Percentiles rank a stretch among this genome's conserved stretches.
Conservation (phyloP, 768 basidiomycete species). For the Trametes cingulata region DNA sequence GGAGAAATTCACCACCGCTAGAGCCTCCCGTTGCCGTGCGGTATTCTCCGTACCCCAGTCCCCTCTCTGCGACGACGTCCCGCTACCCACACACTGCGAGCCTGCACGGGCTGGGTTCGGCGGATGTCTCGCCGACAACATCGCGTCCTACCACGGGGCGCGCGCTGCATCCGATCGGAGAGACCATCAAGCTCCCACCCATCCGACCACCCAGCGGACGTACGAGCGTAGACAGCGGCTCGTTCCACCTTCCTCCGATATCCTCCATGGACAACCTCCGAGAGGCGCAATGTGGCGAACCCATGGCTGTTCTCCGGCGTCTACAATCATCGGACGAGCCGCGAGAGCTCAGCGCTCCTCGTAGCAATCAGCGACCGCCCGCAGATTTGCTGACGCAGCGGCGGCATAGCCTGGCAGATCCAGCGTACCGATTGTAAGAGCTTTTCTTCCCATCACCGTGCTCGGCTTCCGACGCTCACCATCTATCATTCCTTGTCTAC, state of each 20-base stretch:
- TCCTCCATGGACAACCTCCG: constrained; percentile 61
- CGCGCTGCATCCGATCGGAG: constrained; percentile 25
- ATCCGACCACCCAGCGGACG: constrained; percentile 37
- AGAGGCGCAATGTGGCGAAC: constrained; percentile 52
- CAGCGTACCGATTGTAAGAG: constrained; percentile 8
- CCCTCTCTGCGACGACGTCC: constrained; percentile 24
- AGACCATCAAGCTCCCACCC: constrained; percentile 42
- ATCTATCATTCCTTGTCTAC: constrained; percentile 1
- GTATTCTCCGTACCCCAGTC: constrained; percentile 48
- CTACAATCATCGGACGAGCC: constrained; percentile 56
- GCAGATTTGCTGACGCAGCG: constrained; percentile 11
- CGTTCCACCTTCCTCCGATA: constrained; percentile 32
- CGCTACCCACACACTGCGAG: constrained; percentile 27
- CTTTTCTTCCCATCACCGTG: background rate
- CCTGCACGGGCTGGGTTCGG: constrained; percentile 30
- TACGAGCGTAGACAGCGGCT: constrained; percentile 5
- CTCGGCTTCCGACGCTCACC: background rate
- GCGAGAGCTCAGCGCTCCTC: constrained; percentile 2
- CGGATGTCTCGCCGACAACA: constrained; percentile 39
- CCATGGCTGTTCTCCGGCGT: constrained; percentile 65
- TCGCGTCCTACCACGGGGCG: constrained; percentile 27
- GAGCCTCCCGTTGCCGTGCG: constrained; percentile 32
- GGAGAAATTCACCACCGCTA: constrained; percentile 34
- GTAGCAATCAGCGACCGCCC: background rate
- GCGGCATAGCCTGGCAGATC: constrained; percentile 17